Base-by-base conservation (phyloP, 331 rosid species). In the Acacia concinna region DNA sequence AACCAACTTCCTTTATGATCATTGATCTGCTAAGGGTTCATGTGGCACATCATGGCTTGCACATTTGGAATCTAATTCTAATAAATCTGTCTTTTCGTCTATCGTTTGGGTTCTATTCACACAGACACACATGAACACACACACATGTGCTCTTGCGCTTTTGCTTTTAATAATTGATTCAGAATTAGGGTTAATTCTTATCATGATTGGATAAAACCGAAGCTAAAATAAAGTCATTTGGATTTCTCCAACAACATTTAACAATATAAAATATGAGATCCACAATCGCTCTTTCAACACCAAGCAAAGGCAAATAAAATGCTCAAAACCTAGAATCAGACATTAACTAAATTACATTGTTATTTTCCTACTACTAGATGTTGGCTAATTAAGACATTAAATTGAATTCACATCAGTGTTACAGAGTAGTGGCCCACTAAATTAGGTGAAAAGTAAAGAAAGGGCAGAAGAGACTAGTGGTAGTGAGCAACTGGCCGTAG, bases 381-480 rank as follows among this genome's bases (percentile, higher is more conserved):
- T 35, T 35, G 12, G 47, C 47, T n/a, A n/a, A 66, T 38, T 11
- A 40, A 38, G 52, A 35, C 27, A 54, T 40, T 73, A 35, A 62
- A 60, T 41, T 41, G 79, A 75, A 75, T 5, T 43, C 59, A 62
- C 30, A 12, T 30, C n/a, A 30, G 4, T 41, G 35, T 52, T 46
- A 76, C 21, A 15, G 3, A 15, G 7, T 38, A 38, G 73, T 35
- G 66, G 66, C 44, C 73, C 38, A 52, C 30, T 75, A 63, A 27
- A 59, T 59, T 25, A 41, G 81, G 75, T 69, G 71, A 84, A 75
- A 79, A 79, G 71, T 21, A 23, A 38, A 21, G 14, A 5, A 68
- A 4, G 14, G 32, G 17, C 34, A 76, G 71, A 79, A 65, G 76
- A 66, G 15, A 73, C 65, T 65, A 76, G 79, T 51, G 25, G 57